Conservation (phyloP, 2,329 filamentous ascomycete species). For the Pestalotiopsis sp. region DNA sequence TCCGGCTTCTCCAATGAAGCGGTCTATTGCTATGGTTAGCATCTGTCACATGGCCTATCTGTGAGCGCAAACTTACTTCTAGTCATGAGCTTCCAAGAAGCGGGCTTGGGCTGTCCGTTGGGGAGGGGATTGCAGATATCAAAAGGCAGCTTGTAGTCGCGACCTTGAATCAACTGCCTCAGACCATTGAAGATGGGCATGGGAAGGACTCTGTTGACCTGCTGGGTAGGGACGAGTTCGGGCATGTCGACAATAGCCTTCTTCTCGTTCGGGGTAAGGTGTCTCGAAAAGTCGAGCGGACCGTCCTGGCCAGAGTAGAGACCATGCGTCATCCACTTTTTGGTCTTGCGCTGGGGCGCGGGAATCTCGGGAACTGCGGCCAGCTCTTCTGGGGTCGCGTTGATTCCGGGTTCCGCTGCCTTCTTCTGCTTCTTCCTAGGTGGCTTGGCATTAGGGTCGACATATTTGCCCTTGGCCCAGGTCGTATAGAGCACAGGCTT, state of each 20-base stretch:
- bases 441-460: conserved; percentile 45
- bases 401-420: conserved; percentile 32
- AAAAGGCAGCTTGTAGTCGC: conserved; percentile 87
- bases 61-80: conserved; percentile 66
- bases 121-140: conserved; percentile 88
- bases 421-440: conserved; percentile 37
- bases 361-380: conserved; percentile 35
- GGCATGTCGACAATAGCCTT: conserved; percentile 50
- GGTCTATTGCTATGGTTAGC: conserved; percentile 57
- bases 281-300: conserved; percentile 47
- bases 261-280: conserved; percentile 52
- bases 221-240: conserved; percentile 46
- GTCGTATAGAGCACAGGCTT: conserved; percentile 59
- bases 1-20: conserved; percentile 83
- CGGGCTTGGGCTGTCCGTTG: conserved; percentile 83
- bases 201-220: conserved; percentile 64
- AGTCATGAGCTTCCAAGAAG: conserved; percentile 89
- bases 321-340: conserved; percentile 81
- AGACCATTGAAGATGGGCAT: conserved; percentile 79
- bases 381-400: conserved; percentile 34
- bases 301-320: conserved; percentile 82
- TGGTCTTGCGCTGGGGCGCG: conserved; percentile 50
- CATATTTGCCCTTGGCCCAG: conserved; percentile 67
- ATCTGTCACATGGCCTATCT: background rate
- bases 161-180: conserved; percentile 68